These are phyloP conservation scores for Crotalaria pallida DNA, from an alignment of 306 rosid genomes.

Conservation along the genomic window DNA sequence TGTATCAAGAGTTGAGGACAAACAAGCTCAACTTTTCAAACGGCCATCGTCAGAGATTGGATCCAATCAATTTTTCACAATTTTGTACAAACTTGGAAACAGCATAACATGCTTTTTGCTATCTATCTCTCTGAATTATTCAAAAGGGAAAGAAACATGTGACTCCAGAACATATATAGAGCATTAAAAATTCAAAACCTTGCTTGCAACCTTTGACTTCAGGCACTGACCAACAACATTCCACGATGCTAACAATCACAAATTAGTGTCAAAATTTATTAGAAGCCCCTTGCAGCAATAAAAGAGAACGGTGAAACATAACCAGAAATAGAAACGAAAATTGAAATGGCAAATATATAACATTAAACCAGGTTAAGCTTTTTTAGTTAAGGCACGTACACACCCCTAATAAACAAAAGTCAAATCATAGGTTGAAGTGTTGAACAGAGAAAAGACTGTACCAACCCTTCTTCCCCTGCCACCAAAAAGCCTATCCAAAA, in stretches of 20 bases:
- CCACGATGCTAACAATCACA: not conserved
- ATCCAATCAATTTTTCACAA: not conserved
- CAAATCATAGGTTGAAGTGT: not conserved
- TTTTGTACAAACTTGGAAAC: not conserved
- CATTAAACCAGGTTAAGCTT: not conserved
- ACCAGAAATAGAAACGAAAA: constrained; percentile 3
- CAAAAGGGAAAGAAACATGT: constrained; percentile 9
- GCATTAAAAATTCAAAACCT: too few relatives aligned
- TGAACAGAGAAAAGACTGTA: not conserved
- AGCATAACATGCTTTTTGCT: not conserved
- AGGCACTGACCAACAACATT: constrained; percentile 16
- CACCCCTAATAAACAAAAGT: not conserved
- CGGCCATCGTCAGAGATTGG: not conserved
- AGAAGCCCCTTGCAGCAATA: not conserved
- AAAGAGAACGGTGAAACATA: not conserved
- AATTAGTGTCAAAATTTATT: not conserved
- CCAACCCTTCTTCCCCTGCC: not conserved
- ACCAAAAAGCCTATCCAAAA: not conserved
- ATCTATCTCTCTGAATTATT: not conserved
- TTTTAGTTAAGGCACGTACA: not conserved
- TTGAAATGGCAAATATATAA: not conserved
- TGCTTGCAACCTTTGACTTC: not conserved
- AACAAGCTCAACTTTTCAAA: not conserved
- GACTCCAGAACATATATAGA: not conserved
- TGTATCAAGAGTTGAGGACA: not conserved